phyloP scores from a whole-genome alignment of 768 basidiomycete species.

The Russula abietina region DNA sequence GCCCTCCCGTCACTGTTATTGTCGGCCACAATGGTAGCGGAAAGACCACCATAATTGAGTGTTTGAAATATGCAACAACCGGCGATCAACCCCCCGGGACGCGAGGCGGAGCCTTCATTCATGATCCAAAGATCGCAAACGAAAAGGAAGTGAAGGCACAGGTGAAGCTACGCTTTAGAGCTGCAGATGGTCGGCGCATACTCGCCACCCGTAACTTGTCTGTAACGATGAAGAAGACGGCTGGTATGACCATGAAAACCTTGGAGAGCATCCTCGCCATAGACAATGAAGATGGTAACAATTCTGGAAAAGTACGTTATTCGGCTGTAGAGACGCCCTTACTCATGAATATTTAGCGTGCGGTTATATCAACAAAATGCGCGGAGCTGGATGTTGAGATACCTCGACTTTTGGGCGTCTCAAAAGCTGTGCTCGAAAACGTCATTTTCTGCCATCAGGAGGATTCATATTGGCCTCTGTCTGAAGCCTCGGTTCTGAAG shows the following conservation, averaged over 20 bases:
- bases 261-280: constrained; percentile 83
- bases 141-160: constrained; percentile 99
- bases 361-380: constrained; percentile 92
- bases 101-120: constrained; percentile 96
- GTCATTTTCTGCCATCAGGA: constrained; percentile 99
- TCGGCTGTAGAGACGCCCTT: background rate
- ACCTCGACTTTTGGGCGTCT: constrained; percentile 88
- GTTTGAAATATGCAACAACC: constrained; percentile 97
- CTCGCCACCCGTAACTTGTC: constrained; percentile 84
- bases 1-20: constrained; percentile 95
- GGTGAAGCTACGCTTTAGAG: constrained; percentile 88
- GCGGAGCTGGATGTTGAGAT: constrained; percentile 95
- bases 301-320: constrained; percentile 65
- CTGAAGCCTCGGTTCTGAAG: constrained; percentile 86
- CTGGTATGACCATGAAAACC: constrained; percentile 92
- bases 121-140: constrained; percentile 99
- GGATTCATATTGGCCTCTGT: constrained; percentile 95
- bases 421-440: constrained; percentile 96
- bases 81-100: constrained; percentile 97
- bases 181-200: constrained; percentile 88
- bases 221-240: constrained; percentile 87
- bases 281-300: constrained; percentile 59
- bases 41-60: constrained; percentile 99
- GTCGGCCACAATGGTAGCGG: constrained; percentile 98
- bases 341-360: constrained; percentile 47